Base-by-base conservation (phyloP, 768 basidiomycete species). In the Steccherinum ochraceum region DNA sequence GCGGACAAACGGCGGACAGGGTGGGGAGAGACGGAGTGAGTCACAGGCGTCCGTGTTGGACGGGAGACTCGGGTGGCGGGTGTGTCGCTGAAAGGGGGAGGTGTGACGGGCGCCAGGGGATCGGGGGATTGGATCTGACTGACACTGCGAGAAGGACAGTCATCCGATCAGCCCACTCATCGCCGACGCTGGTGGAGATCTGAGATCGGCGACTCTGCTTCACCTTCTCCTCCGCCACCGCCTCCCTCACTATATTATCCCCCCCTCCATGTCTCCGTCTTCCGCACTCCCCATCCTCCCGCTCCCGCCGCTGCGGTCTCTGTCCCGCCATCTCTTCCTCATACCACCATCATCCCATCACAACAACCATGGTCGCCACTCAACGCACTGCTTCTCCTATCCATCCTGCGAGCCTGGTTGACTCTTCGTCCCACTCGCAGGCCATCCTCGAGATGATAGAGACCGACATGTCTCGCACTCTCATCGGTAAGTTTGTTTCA, bases 371-470 rank as follows among this genome's bases (percentile, higher is more conserved):
- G 3, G n/a, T 45, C n/a, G 53, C 49, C 47, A 59, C 43, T 54
- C 44, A 40, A 49, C 47, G n/a, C n/a, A n/a, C 56, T 45, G 30
- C 30, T 35, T 68, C 70, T 3, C 69, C 74, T 10, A 42, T 76
- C 23, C 76, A 77, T 66, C 67, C 63, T 11, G 75, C 77, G 0
- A 72, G 69, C 55, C 81, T 88, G 63, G 79, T 87, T 45, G 79
- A 86, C 67, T 72, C 84, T 16, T 64, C 80, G 0, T 61, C 69
- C 0, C 87, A 89, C 64, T 79, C 81, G 1, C 79, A 80, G 12
- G 83, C 77, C 12, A 75, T 88, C 45, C 72, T 88, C 49, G 74
- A 86, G 64, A 79, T 90, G 56, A 69, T 88, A 58, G 79, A 83
- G 57, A 65, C 83, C 59, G 81, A 84, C 67, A 67, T 88, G 52